Base-by-base conservation (phyloP, 108 stramenopile genomes). In the Bacterosira constricta region DNA sequence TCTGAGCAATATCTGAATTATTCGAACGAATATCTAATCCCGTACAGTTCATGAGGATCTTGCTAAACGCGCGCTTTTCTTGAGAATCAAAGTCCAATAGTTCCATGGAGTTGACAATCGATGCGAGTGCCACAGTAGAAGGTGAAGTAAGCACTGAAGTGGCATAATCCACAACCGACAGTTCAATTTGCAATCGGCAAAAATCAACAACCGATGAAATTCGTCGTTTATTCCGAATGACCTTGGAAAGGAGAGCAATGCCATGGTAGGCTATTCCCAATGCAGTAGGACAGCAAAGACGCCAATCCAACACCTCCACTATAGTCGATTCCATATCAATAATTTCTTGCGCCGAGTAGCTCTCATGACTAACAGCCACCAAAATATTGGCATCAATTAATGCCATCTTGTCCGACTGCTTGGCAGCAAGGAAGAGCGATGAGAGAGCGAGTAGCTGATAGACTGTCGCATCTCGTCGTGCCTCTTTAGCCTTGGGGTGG, bases 41-140 rank as follows among this genome's bases (percentile, higher is more conserved):
- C 17, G 39, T 64, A 1, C 13, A 6, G 18, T 46, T 17, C 36
- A 2, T n/a, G 26, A 76, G 21, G 15, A 17, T 59, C 8, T 41
- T 58, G 25, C 66, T 36, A 32, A 59, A 76, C 0, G 49, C 50
- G 17, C 17, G 39, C n/a, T 42, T 76, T 44, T 76, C 66, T 12
- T 37, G 13, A 17, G 38, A 27, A 6, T 36, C 36, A 30, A 76
- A 76, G 29, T 71, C 77, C 18, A 77, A 41, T 0, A 72, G 44
- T 54, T 93, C 92, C 53, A 93, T 77, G 5, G 92, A 85, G 58
- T 91, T 91, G 17, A 83, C 55, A n/a, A 94, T 77, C 18, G 83
- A 79, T 4, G 90, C 87, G 9, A 91, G 35, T 0, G 93, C 88
- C 17, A 79, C 65, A 12, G 59, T 73, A 3, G 78, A 79, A 41